Evolutionary conservation across 176 grass and related monocot species (phyloP), one percentile per base, ranked within the genome.

Genomic region (Cymbopogon citratus): DNA sequence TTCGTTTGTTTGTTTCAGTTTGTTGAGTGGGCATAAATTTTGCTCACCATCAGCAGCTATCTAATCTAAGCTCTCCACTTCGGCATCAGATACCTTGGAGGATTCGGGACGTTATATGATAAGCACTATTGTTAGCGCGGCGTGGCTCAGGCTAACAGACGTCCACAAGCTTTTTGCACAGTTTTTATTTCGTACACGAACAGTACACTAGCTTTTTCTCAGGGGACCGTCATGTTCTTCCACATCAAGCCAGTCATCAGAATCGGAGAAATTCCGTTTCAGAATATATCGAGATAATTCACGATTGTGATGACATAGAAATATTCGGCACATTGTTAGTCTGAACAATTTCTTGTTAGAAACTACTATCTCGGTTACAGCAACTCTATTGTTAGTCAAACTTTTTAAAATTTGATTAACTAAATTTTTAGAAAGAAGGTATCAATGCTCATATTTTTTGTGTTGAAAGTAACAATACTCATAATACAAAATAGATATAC

Each of bases 41-140:
- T 83, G 13, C 3, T 26, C 80, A 24, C 62, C 33, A 63, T 90
- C 88, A 80, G 46, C 79, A 70, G 38, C 38, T 25, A 25, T 6
- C 6, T 16, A n/a, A n/a, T n/a, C n/a, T 13, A 38, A 6, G 21
- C 9, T n/a, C 21, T 56, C 18, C n/a, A 0, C 28, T 7, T 24
- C 16, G 10, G 80, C 48, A 86, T 87, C 49, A 12, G 75, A 80
- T 87, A 87, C 88, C 75, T 89, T 89, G 77, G 82, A 86, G 43
- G 78, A 63, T 80, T 44, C 66, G 66, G 78, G 72, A 77, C 52
- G 75, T 21, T 62, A 74, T 74, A 60, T 67, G 56, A 77, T 66
- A 38, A 48, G 0, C 45, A 24, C 43, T 73, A 59, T 78, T 39
- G 14, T 46, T 73, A 73, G 44, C 43, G 34, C 36, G 21, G 56